Evolutionary conservation across 257 asterid species (phyloP).

Genomic region (Scutellaria barbata): DNA sequence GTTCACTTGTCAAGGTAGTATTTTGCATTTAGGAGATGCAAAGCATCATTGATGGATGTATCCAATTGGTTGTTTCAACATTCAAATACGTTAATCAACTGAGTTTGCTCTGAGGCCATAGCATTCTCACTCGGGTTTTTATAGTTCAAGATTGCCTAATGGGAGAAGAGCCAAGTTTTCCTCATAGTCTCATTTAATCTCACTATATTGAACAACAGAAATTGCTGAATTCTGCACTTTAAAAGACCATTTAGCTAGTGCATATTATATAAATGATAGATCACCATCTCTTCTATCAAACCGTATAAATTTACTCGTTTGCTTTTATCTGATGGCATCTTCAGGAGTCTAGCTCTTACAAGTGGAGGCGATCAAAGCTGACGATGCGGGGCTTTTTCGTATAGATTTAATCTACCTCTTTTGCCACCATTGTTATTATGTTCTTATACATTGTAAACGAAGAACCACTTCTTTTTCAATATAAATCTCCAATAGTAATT

Average conservation of each 20-base stretch:
- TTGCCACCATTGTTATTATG: background rate
- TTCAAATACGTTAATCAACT: background rate
- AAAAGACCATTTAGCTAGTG: too few relatives aligned
- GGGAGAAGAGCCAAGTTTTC: background rate
- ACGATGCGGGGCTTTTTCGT: constrained; percentile 15
- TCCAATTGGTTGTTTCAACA: background rate
- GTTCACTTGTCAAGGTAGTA: constrained; percentile 12
- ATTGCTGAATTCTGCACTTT: too few relatives aligned
- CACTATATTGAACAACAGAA: too few relatives aligned
- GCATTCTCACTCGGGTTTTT: background rate
- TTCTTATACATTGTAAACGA: too few relatives aligned
- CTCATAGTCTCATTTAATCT: background rate
- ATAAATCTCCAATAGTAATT: too few relatives aligned
- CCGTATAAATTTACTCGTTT: background rate
- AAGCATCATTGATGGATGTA: background rate
- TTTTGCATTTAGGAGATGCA: constrained; percentile 12
- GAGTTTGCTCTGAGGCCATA: background rate
- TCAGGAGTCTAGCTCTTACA: constrained; percentile 57
- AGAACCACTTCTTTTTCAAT: too few relatives aligned
- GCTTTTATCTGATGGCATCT: constrained; percentile 26
- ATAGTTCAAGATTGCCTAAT: constrained; percentile 14
- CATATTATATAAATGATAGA: too few relatives aligned
- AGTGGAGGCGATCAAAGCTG: constrained; percentile 51
- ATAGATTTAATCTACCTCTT: constrained; percentile 20
- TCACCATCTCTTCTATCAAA: background rate